A percentile compares a stretch with the other conserved stretches of the same genome.
phyloP scores from a whole-genome alignment of 352 stramenopile species.

The Phytophthora foliorum region DNA sequence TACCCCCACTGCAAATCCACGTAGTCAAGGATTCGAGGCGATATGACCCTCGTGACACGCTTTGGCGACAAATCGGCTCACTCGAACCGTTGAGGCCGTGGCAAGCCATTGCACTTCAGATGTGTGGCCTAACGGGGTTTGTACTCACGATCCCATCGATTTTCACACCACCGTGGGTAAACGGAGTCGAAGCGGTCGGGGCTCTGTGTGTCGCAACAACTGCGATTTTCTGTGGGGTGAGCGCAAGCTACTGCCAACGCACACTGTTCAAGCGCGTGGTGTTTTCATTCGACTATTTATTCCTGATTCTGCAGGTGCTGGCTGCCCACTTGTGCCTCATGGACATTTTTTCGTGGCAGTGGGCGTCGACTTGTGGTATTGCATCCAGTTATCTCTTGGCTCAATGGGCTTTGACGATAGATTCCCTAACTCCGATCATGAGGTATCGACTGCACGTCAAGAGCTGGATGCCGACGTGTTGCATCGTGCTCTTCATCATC shows the following conservation, averaged over 20 bases:
- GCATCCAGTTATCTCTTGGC: constrained; percentile 27
- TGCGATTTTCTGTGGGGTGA: constrained; percentile 13
- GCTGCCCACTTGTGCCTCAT: constrained; percentile 34
- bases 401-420: constrained; percentile 19
- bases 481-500: constrained; percentile 35
- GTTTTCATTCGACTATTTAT: constrained; percentile 38
- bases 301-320: constrained; percentile 33
- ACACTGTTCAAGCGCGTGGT: constrained; percentile 25
- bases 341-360: constrained; percentile 34
- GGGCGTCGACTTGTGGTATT: constrained; percentile 31
- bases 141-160: constrained; percentile 32
- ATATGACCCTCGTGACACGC: constrained; percentile 24
- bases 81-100: constrained; percentile 19
- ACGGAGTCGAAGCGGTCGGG: constrained; percentile 12
- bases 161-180: constrained; percentile 3
- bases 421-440: constrained; percentile 33
- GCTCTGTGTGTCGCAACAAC: constrained; percentile 11
- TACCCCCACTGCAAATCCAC: constrained; percentile 35
- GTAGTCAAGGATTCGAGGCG: constrained; percentile 23
- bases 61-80: constrained; percentile 16
- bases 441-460: constrained; percentile 23
- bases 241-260: constrained; percentile 20
- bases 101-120: constrained; percentile 22
- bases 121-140: constrained; percentile 25
- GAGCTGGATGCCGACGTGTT: constrained; percentile 36